Conservation (phyloP, 2,329 filamentous ascomycete genomes). For the Venturia asperata region DNA sequence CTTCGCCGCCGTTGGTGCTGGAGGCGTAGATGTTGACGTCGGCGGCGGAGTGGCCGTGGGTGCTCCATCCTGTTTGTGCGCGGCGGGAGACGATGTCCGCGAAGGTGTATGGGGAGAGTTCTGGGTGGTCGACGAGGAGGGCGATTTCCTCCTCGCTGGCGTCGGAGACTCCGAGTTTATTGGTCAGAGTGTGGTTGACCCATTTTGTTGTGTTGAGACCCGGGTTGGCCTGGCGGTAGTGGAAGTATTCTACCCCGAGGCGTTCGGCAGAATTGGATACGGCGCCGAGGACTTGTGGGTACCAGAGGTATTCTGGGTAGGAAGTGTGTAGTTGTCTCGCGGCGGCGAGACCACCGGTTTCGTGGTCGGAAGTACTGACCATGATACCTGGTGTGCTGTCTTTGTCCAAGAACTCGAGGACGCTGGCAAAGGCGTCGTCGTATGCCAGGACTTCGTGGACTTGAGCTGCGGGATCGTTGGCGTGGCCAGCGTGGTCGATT, state of each 20-base stretch:
- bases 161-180: constrained; percentile 71
- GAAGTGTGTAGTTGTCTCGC: constrained; percentile 61
- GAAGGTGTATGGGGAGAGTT: constrained; percentile 55
- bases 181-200: constrained; percentile 61
- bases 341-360: constrained; percentile 81
- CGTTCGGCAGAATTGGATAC: constrained; percentile 68
- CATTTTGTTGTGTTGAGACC: constrained; percentile 43
- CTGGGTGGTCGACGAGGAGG: constrained; percentile 53
- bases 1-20: constrained; percentile 53
- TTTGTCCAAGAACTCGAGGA: constrained; percentile 75
- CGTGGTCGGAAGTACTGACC: constrained; percentile 89
- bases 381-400: constrained; percentile 70
- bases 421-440: constrained; percentile 74
- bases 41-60: constrained; percentile 83
- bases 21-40: constrained; percentile 97
- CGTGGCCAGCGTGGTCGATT: constrained; percentile 84
- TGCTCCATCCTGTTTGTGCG: constrained; percentile 87
- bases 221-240: constrained; percentile 45
- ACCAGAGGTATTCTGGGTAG: constrained; percentile 71
- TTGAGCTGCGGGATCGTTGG: constrained; percentile 50
- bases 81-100: constrained; percentile 81
- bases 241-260: constrained; percentile 55
- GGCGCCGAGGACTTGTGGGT: constrained; percentile 72
- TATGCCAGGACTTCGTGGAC: constrained; percentile 88
- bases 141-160: constrained; percentile 64